Conservation (phyloP, 352 stramenopile species). For the Globisporangium sylvaticum region DNA sequence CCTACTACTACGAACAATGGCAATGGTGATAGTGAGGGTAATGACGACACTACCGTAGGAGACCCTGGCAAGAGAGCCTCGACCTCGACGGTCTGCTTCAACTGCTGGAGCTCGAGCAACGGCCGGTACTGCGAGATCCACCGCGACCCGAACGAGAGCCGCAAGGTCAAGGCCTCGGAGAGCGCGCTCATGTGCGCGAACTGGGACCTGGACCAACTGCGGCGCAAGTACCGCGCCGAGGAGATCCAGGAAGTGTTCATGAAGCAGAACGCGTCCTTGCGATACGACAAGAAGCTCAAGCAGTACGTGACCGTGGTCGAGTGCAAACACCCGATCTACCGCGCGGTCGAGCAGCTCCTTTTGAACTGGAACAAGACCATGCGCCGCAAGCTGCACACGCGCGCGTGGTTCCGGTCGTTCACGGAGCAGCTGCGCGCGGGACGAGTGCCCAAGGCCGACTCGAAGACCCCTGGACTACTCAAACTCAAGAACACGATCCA, state of each 20-base stretch:
- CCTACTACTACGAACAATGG: background rate
- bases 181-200: constrained; percentile 90
- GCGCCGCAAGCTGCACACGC: constrained; percentile 77
- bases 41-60: background rate
- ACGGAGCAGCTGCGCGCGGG: constrained; percentile 82
- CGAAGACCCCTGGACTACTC: constrained; percentile 53
- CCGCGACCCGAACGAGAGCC: constrained; percentile 39
- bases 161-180: constrained; percentile 49
- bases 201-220: constrained; percentile 88
- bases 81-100: constrained; percentile 75
- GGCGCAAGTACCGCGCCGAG: constrained; percentile 82
- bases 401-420: constrained; percentile 88
- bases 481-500: constrained; percentile 83
- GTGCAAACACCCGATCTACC: constrained; percentile 91
- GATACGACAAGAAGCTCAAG: constrained; percentile 85
- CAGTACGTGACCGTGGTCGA: constrained; percentile 88
- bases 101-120: constrained; percentile 91
- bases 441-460: constrained; percentile 39
- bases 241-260: constrained; percentile 93
- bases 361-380: constrained; percentile 86
- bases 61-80: background rate
- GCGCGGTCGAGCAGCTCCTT: constrained; percentile 46
- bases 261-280: constrained; percentile 80
- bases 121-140: constrained; percentile 76
- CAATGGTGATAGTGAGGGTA: background rate